A percentile compares a stretch with the other conserved stretches of the same genome.
These are phyloP conservation scores for Fraxinus pennsylvanica DNA, from an alignment of 257 asterid genomes.

Conservation along the genomic window DNA sequence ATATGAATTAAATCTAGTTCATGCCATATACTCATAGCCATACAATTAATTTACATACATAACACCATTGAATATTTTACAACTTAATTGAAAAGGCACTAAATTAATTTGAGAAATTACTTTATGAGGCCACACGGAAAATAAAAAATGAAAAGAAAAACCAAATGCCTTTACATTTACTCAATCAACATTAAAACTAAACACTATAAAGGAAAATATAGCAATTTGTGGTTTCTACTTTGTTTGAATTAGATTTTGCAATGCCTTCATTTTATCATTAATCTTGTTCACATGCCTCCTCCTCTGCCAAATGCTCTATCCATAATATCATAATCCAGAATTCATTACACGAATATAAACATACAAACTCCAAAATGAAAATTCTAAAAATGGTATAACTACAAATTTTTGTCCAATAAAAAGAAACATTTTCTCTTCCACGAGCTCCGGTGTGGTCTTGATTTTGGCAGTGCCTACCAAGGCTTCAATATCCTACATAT, in stretches of 20 bases:
- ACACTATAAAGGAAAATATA: not conserved
- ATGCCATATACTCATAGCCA: too few species aligned
- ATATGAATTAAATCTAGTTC: too few species aligned
- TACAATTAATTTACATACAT: too few species aligned
- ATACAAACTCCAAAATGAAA: not conserved
- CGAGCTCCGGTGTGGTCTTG: conserved; percentile 31
- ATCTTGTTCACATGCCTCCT: conserved; percentile 54
- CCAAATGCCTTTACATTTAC: not conserved
- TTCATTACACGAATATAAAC: not conserved
- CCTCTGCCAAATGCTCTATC: conserved; percentile 39
- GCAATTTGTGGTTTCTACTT: conserved; percentile 34
- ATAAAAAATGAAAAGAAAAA: too few species aligned
- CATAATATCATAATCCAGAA: not conserved
- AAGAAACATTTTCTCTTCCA: conserved; percentile 65
- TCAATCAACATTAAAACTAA: not conserved
- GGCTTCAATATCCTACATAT: conserved; percentile 46
- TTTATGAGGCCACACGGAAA: too few species aligned
- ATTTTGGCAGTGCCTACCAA: conserved; percentile 30
- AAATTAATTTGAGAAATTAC: too few species aligned
- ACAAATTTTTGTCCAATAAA: not conserved
- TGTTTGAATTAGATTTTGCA: conserved; percentile 79
- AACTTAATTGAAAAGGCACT: too few species aligned
- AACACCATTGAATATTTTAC: too few species aligned
- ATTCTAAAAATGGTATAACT: not conserved
- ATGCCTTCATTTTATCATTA: conserved; percentile 83